These are phyloP conservation scores for Phaeolepiota aurea DNA, from an alignment of 768 basidiomycete genomes.

Conservation along the genomic window DNA sequence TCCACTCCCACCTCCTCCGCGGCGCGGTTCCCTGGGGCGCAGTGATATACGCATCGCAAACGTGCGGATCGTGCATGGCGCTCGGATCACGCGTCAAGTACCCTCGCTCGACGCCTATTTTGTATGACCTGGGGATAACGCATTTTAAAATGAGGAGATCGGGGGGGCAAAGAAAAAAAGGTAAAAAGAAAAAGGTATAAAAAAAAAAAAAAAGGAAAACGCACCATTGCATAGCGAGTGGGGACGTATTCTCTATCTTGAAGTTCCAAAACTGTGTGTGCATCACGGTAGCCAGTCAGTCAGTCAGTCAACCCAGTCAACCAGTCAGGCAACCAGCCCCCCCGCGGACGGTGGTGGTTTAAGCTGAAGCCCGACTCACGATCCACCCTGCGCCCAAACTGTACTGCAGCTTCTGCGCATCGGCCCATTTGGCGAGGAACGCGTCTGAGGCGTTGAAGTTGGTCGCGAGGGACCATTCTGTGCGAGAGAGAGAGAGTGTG, in stretches of 20 bases:
- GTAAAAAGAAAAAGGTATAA: neutral
- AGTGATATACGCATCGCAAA: conserved; percentile 53
- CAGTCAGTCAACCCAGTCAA: no score
- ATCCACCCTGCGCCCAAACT: conserved; percentile 58
- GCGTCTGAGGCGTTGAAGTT: conserved; percentile 53
- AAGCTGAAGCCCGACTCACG: conserved; percentile 35
- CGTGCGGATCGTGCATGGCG: conserved; percentile 41
- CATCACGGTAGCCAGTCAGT: no score
- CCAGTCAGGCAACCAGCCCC: no score
- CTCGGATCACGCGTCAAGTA: conserved; percentile 62
- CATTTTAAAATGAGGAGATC: neutral
- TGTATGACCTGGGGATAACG: conserved; percentile 53
- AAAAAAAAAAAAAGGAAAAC: neutral
- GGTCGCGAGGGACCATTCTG: conserved; percentile 51
- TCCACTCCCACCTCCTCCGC: no score
- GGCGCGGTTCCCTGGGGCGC: no score
- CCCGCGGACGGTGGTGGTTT: no score
- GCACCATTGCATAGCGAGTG: conserved; percentile 54
- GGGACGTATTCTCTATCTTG: conserved; percentile 54
- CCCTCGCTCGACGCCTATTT: conserved; percentile 48
- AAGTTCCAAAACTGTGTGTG: conserved; percentile 56
- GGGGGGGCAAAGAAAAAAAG: no score
- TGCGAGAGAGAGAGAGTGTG: no score
- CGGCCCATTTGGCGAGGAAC: conserved; percentile 63
- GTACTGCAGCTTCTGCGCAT: conserved; percentile 66